phyloP scores from a whole-genome alignment of 495 filamentous ascomycete genomes.

The Evernia prunastri region DNA sequence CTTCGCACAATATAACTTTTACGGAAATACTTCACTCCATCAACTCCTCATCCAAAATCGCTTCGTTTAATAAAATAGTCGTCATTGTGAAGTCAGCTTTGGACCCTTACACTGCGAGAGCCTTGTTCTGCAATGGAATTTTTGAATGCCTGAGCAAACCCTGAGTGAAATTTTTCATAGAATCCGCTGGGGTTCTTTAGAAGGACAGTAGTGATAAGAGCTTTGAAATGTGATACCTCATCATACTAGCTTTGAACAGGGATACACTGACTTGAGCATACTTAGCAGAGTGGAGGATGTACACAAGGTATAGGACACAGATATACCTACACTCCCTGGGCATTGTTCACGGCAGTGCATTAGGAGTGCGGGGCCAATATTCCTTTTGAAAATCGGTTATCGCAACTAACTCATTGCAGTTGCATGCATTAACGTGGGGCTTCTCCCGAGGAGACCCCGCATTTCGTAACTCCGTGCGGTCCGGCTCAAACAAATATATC shows the following conservation, averaged over 20 bases:
- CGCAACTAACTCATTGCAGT: background rate
- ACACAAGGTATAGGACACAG: background rate
- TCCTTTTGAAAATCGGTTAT: background rate
- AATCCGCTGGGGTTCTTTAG: background rate
- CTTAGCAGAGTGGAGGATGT: background rate
- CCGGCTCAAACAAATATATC: background rate
- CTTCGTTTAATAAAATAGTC: background rate
- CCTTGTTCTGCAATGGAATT: background rate
- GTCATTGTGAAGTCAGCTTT: background rate
- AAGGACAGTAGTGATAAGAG: background rate
- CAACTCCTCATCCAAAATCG: background rate
- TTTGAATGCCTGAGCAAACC: background rate
- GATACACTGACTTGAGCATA: background rate
- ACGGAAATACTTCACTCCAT: background rate
- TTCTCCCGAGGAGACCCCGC: background rate
- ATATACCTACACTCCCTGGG: background rate
- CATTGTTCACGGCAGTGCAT: background rate
- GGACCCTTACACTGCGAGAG: background rate
- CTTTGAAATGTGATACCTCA: background rate
- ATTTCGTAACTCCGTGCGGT: background rate
- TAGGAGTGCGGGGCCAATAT: background rate
- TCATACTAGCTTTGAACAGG: background rate
- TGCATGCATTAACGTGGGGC: background rate
- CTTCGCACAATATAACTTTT: background rate
- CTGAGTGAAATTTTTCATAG: background rate